A percentile compares a stretch with the other conserved stretches of the same genome.
These are phyloP conservation scores for Ophiostoma himal-ulmi DNA, from an alignment of 2,329 filamentous ascomycete species.

Conservation along the genomic window DNA sequence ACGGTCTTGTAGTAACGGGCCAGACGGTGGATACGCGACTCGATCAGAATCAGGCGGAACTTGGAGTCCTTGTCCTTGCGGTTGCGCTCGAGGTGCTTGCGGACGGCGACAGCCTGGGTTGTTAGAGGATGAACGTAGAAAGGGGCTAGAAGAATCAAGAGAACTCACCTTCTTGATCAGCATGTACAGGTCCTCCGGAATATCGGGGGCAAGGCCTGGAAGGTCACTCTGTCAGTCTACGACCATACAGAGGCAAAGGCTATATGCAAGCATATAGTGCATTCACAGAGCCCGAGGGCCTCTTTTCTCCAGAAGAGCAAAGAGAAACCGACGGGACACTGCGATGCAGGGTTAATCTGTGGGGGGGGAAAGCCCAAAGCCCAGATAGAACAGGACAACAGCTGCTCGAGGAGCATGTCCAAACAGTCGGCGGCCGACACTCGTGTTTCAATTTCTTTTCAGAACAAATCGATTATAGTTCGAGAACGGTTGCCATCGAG, in stretches of 20 bases:
- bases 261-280: slow-evolving; percentile 17
- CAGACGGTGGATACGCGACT: slow-evolving; percentile 99
- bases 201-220: slow-evolving; percentile 94
- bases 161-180: slow-evolving; percentile 94
- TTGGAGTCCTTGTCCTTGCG: slow-evolving; percentile 99
- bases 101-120: slow-evolving; percentile 81
- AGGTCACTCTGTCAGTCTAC: slow-evolving; percentile 85
- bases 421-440: not conserved
- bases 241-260: slow-evolving; percentile 80
- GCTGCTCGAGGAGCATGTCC: not conserved
- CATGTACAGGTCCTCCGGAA: slow-evolving; percentile 99
- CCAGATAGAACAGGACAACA: not conserved
- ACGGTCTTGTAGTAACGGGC: slow-evolving; percentile 95
- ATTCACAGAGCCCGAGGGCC: slow-evolving; percentile 9
- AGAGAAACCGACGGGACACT: not conserved
- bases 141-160: not conserved
- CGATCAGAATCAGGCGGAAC: slow-evolving; percentile 99
- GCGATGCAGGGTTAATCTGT: slow-evolving; percentile 5
- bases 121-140: not conserved
- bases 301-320: not conserved
- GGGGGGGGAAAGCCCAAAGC: not conserved
- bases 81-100: slow-evolving; percentile 99
- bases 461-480: not conserved
- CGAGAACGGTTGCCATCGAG: not conserved
- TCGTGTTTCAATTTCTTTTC: not conserved